Conservation (phyloP, 164 flowering plant species). For the Magnolia changhungtana region DNA sequence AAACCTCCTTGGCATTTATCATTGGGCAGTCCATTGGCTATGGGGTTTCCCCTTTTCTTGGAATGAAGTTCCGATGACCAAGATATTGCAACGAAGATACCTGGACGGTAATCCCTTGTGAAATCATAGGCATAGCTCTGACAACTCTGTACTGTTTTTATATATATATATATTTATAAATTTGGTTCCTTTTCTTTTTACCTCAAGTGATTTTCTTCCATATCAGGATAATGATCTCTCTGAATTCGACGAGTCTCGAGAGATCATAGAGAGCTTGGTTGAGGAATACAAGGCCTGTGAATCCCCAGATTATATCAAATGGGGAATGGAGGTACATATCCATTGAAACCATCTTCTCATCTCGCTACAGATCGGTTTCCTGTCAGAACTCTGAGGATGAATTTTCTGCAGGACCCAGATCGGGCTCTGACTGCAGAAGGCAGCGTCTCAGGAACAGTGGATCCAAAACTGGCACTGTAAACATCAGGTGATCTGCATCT, state of each 20-base stretch:
- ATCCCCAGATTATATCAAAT: slow-evolving; percentile 96
- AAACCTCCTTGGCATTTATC: neutral
- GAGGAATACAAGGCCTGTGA: slow-evolving; percentile 99
- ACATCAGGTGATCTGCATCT: slow-evolving; percentile 10
- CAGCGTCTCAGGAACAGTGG: slow-evolving; percentile 65
- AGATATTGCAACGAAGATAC: no score
- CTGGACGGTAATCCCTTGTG: no score
- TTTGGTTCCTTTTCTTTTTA: neutral
- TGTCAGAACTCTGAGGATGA: neutral
- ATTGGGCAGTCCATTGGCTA: neutral
- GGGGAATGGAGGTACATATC: slow-evolving; percentile 97
- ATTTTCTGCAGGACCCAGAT: slow-evolving; percentile 65
- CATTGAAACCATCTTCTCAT: neutral
- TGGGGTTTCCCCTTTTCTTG: neutral
- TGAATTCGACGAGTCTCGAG: slow-evolving; percentile 96
- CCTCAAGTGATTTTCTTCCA: neutral
- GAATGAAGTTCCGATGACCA: neutral
- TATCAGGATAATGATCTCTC: slow-evolving; percentile 96
- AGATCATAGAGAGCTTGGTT: slow-evolving; percentile 89
- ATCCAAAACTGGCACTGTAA: slow-evolving; percentile 44
- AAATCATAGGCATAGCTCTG: no score
- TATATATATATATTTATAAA: no score
- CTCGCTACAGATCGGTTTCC: neutral
- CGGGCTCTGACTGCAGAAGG: slow-evolving; percentile 76
- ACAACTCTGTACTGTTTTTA: no score